Base-by-base conservation (phyloP, 371 early-diverging fungal species). In the Rhizopus microsporus region DNA sequence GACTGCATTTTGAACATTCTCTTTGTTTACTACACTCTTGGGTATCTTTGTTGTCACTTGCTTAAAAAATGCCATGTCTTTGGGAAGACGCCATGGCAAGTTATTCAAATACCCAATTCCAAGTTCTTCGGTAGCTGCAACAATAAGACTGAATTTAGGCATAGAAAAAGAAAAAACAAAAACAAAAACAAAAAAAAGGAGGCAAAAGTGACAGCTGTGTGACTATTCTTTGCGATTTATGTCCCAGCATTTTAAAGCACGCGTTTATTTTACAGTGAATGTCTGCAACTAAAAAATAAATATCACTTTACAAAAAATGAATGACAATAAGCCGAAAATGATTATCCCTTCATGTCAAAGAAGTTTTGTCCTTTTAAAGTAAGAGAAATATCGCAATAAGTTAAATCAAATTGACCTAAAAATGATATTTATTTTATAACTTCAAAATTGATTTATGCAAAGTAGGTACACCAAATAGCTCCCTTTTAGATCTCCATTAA, bases 41-140 rank as follows among this genome's bases (percentile, higher is more conserved):
- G 74, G 75, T 46, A 79, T 60, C 56, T 62, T 66, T 4, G 76
- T 82, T 7, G 97, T 94, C 12, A 91, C 72, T 12, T 71, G 63
- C 47, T 82, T 82, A 62, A 97, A 97, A 74, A 82, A 93, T 6
- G 75, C 78, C 92, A 95, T 88, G 69, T 97, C 98, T 51, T 77
- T 82, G 15, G 81, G 84, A 46, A 96, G 72, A 17, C 86, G 82
- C 97, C 97, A 97, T 8, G 97, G 97, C 23, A 96, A 68, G 13
- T 62, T 62, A 31, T 85, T 81, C 0, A 67, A 60, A 17, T 73
- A 35, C 9, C 97, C 97, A 60, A 97, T 97, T 33, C 93, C 97
- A 50, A 77, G 63, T 46, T 86, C 86, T 32, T 77, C 75, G 5
- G 85, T 75, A 1, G 93, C 88, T 15, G 92, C 92, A 8, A 93